These are phyloP conservation scores for Bipolaris sorokiniana DNA, from an alignment of 2,329 filamentous ascomycete species.

Conservation along the genomic window DNA sequence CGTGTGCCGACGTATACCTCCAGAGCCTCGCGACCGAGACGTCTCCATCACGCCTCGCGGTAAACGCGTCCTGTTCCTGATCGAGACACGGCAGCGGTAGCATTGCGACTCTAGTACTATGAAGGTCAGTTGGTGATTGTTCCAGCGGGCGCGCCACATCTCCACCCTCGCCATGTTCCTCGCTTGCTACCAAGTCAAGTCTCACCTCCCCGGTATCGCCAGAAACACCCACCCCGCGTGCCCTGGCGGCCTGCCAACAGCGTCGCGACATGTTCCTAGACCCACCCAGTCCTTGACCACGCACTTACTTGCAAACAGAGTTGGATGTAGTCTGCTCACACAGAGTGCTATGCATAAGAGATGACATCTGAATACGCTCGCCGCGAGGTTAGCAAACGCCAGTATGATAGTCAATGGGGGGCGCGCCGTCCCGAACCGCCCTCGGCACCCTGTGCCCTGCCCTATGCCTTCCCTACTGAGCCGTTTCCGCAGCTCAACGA, in stretches of 20 bases:
- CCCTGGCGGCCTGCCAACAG: constrained; percentile 15
- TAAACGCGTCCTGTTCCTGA: constrained; percentile 24
- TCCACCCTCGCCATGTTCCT: constrained; percentile 16
- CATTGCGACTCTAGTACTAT: constrained; percentile 38
- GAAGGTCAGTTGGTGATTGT: constrained; percentile 46
- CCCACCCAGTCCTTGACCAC: constrained; percentile 2
- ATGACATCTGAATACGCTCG: constrained; percentile 47
- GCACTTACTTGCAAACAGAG: constrained; percentile 37
- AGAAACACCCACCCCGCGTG: constrained; percentile 9
- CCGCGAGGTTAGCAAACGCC: constrained; percentile 42
- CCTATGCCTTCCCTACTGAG: constrained; percentile 40
- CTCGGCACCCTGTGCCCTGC: constrained; percentile 26
- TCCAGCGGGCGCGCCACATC: constrained; percentile 24
- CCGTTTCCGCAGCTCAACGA: constrained; percentile 31
- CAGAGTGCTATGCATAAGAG: constrained; percentile 46
- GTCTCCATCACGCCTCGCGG: constrained; percentile 24
- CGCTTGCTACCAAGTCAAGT: constrained; percentile 11
- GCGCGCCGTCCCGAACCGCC: constrained; percentile 32
- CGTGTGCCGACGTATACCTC: constrained; percentile 32
- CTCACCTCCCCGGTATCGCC: constrained; percentile 10
- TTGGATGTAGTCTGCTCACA: constrained; percentile 24
- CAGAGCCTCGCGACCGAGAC: constrained; percentile 13
- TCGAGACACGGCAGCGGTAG: constrained; percentile 22
- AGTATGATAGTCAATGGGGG: constrained; percentile 39
- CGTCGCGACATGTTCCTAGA: constrained; percentile 11